Evolutionary conservation across 2,329 filamentous ascomycete genomes (phyloP).

Genomic region (Penicillium sp.): DNA sequence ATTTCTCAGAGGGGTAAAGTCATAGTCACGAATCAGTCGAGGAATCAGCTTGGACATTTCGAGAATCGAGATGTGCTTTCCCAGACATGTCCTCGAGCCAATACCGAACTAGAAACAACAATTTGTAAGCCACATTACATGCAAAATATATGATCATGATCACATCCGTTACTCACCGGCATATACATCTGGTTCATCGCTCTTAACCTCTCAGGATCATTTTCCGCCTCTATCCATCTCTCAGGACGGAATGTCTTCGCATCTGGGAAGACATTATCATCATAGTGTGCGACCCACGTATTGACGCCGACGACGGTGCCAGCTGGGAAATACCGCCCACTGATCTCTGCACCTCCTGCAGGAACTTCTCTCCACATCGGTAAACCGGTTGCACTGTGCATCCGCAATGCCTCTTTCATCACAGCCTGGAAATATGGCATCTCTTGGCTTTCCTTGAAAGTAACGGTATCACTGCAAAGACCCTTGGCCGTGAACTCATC

Average conservation of each 20-base stretch:
- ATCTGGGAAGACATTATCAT: constrained; percentile 50
- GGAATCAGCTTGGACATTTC: constrained; percentile 45
- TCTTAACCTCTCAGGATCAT: constrained; percentile 33
- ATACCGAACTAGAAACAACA: constrained; percentile 36
- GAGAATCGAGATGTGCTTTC: constrained; percentile 44
- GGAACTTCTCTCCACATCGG: constrained; percentile 57
- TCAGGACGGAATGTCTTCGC: constrained; percentile 51
- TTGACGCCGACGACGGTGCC: constrained; percentile 52
- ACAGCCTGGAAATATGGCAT: constrained; percentile 59
- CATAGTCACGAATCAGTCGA: constrained; percentile 35
- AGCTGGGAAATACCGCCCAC: constrained; percentile 46
- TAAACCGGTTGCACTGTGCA: constrained; percentile 55
- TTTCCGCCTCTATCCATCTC: constrained; percentile 49
- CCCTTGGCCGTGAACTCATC: constrained; percentile 29
- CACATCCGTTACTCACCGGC: constrained; percentile 38
- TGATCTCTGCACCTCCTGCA: constrained; percentile 48
- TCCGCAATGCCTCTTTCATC: constrained; percentile 58
- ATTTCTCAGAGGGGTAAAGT: constrained; percentile 22
- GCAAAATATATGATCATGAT: neutral
- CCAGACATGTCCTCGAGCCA: constrained; percentile 37
- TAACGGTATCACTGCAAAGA: constrained; percentile 32
- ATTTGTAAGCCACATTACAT: neutral
- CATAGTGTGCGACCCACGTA: constrained; percentile 50
- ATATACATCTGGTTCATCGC: constrained; percentile 45
- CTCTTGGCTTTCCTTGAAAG: constrained; percentile 45